Conservation (phyloP, 2,329 filamentous ascomycete species). For the Aspergillus sp. region DNA sequence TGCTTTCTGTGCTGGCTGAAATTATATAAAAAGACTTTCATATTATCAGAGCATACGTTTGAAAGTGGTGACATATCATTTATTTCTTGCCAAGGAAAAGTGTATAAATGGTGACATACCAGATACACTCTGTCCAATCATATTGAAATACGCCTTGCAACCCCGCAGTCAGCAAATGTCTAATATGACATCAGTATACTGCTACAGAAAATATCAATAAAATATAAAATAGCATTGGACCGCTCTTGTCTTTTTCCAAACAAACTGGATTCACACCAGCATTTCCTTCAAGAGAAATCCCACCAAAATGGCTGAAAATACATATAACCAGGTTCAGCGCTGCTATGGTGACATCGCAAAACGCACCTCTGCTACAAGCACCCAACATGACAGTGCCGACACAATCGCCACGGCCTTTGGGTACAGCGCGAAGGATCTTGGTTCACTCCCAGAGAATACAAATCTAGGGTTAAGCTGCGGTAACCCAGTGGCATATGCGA, state of each 20-base stretch:
- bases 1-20: too few relatives aligned
- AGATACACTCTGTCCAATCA: background rate
- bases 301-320: background rate
- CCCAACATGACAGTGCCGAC: conserved; percentile 30
- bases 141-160: too few relatives aligned
- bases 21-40: too few relatives aligned
- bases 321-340: conserved; percentile 11
- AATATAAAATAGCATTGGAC: background rate
- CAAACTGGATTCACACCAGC: background rate
- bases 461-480: conserved; percentile 54
- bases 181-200: too few relatives aligned
- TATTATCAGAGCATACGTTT: too few relatives aligned
- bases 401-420: conserved; percentile 50
- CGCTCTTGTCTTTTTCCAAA: background rate
- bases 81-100: background rate
- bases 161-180: too few relatives aligned
- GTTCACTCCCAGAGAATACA: conserved; percentile 40
- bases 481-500: conserved; percentile 49
- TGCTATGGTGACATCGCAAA: conserved; percentile 12
- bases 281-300: background rate
- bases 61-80: background rate
- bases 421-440: conserved; percentile 47
- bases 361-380: conserved; percentile 28
- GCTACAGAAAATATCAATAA: too few relatives aligned
- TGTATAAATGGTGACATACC: background rate